These are phyloP conservation scores for Extremus antarcticus DNA, from an alignment of 495 filamentous ascomycete genomes.

Conservation along the genomic window DNA sequence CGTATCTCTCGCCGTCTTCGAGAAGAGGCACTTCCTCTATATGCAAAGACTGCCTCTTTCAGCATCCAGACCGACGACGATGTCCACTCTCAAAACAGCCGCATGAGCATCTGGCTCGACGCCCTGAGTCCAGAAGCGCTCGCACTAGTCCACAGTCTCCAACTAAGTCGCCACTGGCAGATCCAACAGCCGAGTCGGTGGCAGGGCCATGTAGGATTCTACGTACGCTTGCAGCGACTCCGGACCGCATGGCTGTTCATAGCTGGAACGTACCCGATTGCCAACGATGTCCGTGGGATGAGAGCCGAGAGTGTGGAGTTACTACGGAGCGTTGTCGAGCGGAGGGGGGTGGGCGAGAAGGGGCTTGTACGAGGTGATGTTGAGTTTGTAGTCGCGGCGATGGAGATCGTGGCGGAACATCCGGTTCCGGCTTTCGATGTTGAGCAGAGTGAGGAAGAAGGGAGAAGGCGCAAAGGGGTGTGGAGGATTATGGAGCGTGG, in stretches of 20 bases:
- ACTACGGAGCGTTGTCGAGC: neutral
- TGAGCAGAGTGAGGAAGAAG: conserved; percentile 2
- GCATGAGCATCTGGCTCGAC: neutral
- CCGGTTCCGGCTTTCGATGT: conserved; percentile 5
- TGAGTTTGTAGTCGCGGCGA: conserved; percentile 4
- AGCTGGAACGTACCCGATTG: conserved; percentile 14
- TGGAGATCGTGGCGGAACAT: conserved; percentile 7
- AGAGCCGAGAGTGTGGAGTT: conserved; percentile 5
- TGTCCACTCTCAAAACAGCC: neutral
- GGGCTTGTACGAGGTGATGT: neutral
- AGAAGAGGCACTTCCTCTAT: conserved; percentile 10
- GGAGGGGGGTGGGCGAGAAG: neutral
- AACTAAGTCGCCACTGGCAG: conserved; percentile 15
- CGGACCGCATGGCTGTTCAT: conserved; percentile 1
- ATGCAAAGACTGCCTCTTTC: conserved; percentile 8
- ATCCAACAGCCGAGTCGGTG: conserved; percentile 3
- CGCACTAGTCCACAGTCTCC: conserved; percentile 5
- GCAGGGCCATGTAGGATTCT: conserved; percentile 19
- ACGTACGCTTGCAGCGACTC: neutral
- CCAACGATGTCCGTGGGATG: conserved; percentile 7
- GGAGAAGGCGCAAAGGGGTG: neutral
- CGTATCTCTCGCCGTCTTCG: neutral
- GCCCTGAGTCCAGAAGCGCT: neutral
- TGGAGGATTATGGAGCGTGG: neutral
- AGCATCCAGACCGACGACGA: conserved; percentile 6